Evolutionary conservation across 768 basidiomycete genomes (phyloP).

Genomic region (Cystobasidium onofrii): DNA sequence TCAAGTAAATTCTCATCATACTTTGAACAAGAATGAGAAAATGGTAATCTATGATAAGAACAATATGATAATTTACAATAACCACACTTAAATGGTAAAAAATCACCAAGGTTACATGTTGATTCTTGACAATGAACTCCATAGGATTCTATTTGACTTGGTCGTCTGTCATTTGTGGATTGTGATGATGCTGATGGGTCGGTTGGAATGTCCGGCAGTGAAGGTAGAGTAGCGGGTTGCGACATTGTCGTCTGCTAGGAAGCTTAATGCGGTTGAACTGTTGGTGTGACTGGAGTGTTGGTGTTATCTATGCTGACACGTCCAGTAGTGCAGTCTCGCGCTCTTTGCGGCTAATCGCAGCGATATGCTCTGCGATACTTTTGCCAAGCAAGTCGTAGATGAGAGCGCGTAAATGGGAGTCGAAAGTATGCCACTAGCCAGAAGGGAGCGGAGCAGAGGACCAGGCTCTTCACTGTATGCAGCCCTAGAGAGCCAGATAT

Average conservation of each 20-base stretch:
- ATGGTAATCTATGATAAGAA: conserved; percentile 4
- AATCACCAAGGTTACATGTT: conserved; percentile 23
- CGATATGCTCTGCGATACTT: no score
- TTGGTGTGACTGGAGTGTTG: no score
- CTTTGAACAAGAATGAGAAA: neutral
- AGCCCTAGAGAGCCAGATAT: neutral
- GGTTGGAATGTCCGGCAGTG: neutral
- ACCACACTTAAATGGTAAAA: conserved; percentile 16
- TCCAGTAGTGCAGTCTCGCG: no score
- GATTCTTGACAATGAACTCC: conserved; percentile 19
- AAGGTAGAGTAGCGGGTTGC: neutral
- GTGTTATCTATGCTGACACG: no score
- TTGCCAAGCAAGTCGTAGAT: no score
- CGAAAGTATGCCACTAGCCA: no score
- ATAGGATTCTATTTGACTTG: conserved; percentile 12
- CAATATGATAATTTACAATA: conserved; percentile 17
- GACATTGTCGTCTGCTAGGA: neutral
- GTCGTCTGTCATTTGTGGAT: neutral
- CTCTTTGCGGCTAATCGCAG: no score
- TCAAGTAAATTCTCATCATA: conserved; percentile 8
- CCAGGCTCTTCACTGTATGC: no score
- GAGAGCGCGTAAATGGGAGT: no score
- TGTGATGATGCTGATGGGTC: neutral
- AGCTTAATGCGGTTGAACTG: no score
- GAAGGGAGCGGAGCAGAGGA: no score